phyloP scores from a whole-genome alignment of 2,329 filamentous ascomycete genomes.

The Scopulariopsis brevicaulis region DNA sequence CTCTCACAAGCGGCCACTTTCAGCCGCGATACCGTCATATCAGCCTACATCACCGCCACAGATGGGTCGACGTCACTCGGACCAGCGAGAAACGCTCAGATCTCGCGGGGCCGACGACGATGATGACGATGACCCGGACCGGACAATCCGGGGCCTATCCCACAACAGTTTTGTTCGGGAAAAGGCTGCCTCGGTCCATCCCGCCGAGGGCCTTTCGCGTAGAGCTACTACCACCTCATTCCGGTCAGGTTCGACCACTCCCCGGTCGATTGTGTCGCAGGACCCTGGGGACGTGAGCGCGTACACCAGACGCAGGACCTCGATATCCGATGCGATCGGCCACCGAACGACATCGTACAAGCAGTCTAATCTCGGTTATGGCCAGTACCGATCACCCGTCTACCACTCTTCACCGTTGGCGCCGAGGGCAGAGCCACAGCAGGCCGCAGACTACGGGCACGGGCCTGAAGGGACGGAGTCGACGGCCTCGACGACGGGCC shows the following conservation, averaged over 20 bases:
- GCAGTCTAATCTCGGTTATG: conserved; percentile 21
- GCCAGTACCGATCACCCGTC: conserved; percentile 22
- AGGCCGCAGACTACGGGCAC: conserved; percentile 20
- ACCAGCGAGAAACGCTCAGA: conserved; percentile 36
- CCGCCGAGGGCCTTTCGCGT: conserved; percentile 23
- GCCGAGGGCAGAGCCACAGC: conserved; percentile 18
- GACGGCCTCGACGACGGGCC: conserved; percentile 74
- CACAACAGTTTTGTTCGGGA: conserved; percentile 32
- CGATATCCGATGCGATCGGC: conserved; percentile 34
- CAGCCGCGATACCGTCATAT: conserved; percentile 35
- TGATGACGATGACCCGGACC: conserved; percentile 30
- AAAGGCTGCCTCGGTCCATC: conserved; percentile 24
- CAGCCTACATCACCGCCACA: conserved; percentile 38
- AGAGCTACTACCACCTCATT: conserved; percentile 13
- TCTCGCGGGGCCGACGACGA: conserved; percentile 17
- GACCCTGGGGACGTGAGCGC: conserved; percentile 21
- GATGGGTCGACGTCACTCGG: conserved; percentile 41
- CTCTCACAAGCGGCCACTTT: conserved; percentile 40
- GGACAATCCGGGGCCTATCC: conserved; percentile 26
- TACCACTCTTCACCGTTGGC: conserved; percentile 52
- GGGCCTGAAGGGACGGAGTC: conserved; percentile 67
- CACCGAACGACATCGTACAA: conserved; percentile 33
- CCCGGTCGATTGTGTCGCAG: conserved; percentile 34
- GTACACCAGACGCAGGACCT: conserved; percentile 20
- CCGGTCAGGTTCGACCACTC: conserved; percentile 34